Evolutionary conservation across 345 rosid genomes (phyloP).

Genomic region (Rhizophora mangle): DNA sequence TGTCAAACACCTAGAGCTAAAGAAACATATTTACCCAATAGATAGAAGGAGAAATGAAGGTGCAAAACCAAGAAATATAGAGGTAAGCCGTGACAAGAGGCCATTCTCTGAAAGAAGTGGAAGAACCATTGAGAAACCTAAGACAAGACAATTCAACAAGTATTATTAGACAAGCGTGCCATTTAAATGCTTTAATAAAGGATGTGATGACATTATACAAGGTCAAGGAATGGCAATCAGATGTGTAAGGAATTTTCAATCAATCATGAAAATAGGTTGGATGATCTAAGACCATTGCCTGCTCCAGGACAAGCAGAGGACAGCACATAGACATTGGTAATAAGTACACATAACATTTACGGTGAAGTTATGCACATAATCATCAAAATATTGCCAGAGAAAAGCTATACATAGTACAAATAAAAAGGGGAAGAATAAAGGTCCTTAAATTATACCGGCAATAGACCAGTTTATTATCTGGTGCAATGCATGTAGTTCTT

Average conservation of each 20-base stretch:
- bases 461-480: slow-evolving; percentile 79
- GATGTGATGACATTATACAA: not conserved
- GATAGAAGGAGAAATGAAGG: slow-evolving; percentile 88
- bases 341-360: not conserved
- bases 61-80: slow-evolving; percentile 87
- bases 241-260: not conserved
- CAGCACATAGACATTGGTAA: not conserved
- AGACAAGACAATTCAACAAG: slow-evolving; percentile 19
- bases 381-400: not conserved
- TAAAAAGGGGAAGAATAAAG: slow-evolving; percentile 1
- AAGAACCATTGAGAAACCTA: slow-evolving; percentile 74
- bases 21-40: slow-evolving; percentile 57
- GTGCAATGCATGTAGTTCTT: slow-evolving; percentile 68
- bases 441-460: slow-evolving; percentile 51
- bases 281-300: not conserved
- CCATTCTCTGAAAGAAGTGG: slow-evolving; percentile 73
- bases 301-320: not conserved
- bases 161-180: not conserved
- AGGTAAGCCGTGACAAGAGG: slow-evolving; percentile 69
- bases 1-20: not conserved
- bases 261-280: not conserved
- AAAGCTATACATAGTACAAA: not conserved
- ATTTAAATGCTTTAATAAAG: not conserved
- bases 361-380: not conserved
- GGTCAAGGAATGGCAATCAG: not conserved